phyloP scores from a whole-genome alignment of 2,329 filamentous ascomycete species.

The Blastomyces emzantsi region DNA sequence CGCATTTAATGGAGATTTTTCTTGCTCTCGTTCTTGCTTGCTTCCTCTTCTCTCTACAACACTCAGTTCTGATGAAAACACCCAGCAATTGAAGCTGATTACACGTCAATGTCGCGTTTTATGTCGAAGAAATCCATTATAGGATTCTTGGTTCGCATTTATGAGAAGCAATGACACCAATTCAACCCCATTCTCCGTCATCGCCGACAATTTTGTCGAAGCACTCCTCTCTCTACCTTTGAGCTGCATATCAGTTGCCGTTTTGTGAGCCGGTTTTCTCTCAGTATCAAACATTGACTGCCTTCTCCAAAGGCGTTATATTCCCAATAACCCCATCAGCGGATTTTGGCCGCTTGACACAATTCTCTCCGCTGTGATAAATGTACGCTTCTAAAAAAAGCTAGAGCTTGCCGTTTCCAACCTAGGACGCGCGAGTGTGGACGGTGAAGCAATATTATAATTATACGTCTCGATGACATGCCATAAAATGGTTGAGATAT shows the following conservation, averaged over 20 bases:
- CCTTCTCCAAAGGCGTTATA: neutral
- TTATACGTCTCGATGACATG: conserved; percentile 20
- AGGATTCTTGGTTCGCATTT: neutral
- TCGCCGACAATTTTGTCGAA: neutral
- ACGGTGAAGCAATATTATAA: conserved; percentile 49
- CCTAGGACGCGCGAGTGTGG: conserved; percentile 48
- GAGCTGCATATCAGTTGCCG: neutral
- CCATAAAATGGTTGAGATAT: conserved; percentile 22
- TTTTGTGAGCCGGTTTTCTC: neutral
- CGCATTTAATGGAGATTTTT: neutral
- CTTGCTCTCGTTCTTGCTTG: neutral
- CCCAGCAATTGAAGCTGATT: neutral
- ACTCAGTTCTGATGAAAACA: no score
- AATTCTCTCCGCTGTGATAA: neutral
- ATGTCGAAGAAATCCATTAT: neutral
- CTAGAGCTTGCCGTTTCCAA: conserved; percentile 49
- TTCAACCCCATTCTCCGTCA: neutral
- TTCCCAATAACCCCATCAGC: neutral
- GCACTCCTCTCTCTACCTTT: neutral
- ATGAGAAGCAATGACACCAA: neutral
- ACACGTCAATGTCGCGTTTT: neutral
- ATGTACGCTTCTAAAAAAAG: conserved; percentile 39
- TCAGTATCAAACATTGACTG: neutral
- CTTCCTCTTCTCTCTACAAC: neutral
- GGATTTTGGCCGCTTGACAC: neutral